A percentile compares a stretch with the other conserved stretches of the same genome.
Conservation (phyloP, 768 basidiomycete species). For the Agaricus bisporus region DNA sequence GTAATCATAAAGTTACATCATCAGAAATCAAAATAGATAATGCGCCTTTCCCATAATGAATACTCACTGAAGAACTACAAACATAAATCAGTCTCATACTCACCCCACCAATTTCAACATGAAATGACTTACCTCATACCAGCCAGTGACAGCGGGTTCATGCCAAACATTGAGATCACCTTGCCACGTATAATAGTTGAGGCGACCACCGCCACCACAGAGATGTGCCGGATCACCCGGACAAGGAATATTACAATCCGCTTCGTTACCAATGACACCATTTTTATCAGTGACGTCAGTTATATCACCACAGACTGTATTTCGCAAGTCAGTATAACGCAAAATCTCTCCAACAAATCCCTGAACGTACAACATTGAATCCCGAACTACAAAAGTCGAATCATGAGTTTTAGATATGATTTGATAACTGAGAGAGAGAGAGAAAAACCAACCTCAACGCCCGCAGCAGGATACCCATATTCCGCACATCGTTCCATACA, state of each 20-base stretch:
- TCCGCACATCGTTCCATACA: constrained; percentile 66
- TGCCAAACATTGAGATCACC: constrained; percentile 57
- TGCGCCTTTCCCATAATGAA: neutral
- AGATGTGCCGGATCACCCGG: constrained; percentile 65
- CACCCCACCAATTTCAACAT: neutral
- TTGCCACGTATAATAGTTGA: constrained; percentile 51
- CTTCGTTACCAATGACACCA: constrained; percentile 32
- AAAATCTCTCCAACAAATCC: neutral
- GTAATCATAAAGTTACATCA: neutral
- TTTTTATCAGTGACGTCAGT: constrained; percentile 40
- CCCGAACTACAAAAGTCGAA: constrained; percentile 34
- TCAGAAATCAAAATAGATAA: neutral
- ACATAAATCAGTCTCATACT: neutral
- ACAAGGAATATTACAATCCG: constrained; percentile 48
- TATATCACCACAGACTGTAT: constrained; percentile 64
- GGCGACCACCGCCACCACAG: constrained; percentile 53
- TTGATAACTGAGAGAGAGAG: neutral
- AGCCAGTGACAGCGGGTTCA: constrained; percentile 56
- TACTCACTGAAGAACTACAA: constrained; percentile 40
- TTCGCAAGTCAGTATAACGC: neutral
- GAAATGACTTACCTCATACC: constrained; percentile 52
- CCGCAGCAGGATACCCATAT: constrained; percentile 69
- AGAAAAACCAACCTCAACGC: constrained; percentile 40
- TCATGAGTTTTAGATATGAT: neutral
- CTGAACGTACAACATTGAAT: constrained; percentile 64